Base-by-base conservation (phyloP, 768 basidiomycete species). In the Lactarius vividus region DNA sequence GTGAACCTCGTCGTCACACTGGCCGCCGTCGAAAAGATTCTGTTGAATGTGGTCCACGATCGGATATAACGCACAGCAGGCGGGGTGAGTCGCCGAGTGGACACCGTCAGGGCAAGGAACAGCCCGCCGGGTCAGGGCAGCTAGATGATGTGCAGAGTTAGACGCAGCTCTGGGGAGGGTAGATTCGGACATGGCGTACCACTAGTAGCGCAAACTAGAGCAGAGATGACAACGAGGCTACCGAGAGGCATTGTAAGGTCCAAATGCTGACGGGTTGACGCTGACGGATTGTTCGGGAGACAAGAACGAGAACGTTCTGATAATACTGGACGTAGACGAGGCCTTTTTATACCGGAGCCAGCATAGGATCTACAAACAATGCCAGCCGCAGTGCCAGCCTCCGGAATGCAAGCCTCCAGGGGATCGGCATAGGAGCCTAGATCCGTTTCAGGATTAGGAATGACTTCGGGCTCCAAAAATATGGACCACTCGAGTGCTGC, bases 41-140 rank as follows among this genome's bases (percentile, higher is more conserved):
- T 62, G 60, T 62, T 77, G 67, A 55, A 77, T 71, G 49, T 74
- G 73, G 46, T 76, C 77, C 13, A 73, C 68, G 54, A 77, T 69
- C 33, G 74, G 66, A 70, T 74, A 77, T 54, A 73, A 72, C 1
- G 69, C 69, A 58, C 77, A 78, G 61, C 77, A 78, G 10, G 73
- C 74, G 7, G 71, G 71, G 63, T 77, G 72, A 0, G 65, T 65
- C 11, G 71, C 74, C 18, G 66, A 73, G 64, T 76, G 67, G 42
- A 66, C 71, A 40, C 76, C 75, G 62, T 75, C 73, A 15, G 76
- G 71, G 54, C 76, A 77, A 35, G 73, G 64, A n/a, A 15, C 46
- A 49, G 68, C 70, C 16, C 70, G 67, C 18, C 65, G 69, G 20
- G 67, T 71, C 42, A 72, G 60, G 31, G 69, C 70, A 58, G 69